phyloP scores from a whole-genome alignment of 176 grass and related monocot species.

The Olyra latifolia region DNA sequence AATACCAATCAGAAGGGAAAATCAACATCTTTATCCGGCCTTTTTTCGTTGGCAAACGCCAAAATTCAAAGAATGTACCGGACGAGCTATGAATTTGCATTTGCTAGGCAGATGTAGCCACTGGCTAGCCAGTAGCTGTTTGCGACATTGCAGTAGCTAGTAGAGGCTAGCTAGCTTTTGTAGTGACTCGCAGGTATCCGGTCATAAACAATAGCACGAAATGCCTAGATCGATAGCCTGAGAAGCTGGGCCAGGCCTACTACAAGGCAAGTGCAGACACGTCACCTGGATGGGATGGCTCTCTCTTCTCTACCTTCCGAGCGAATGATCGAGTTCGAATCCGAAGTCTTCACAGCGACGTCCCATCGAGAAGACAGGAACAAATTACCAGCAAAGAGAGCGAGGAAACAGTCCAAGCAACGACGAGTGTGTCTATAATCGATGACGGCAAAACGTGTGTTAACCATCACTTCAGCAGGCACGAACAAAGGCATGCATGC shows the following conservation, averaged over 20 bases:
- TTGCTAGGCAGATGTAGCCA: not conserved
- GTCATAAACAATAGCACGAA: slow-evolving; percentile 12
- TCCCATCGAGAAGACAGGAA: slow-evolving; percentile 19
- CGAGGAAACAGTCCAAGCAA: not conserved
- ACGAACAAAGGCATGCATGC: not conserved
- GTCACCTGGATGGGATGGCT: slow-evolving; percentile 56
- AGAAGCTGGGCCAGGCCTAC: not conserved
- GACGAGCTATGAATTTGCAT: not conserved
- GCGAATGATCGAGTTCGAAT: not conserved
- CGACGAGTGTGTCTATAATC: too few species aligned
- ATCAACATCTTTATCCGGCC: not conserved
- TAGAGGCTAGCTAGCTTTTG: not conserved
- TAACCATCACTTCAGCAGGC: not conserved
- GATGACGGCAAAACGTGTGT: not conserved
- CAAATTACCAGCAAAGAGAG: not conserved
- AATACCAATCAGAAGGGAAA: not conserved
- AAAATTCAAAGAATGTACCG: slow-evolving; percentile 12
- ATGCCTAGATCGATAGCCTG: not conserved
- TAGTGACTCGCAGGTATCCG: not conserved
- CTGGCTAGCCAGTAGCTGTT: not conserved
- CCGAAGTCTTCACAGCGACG: not conserved
- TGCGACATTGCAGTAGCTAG: not conserved
- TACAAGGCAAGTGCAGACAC: slow-evolving; percentile 11
- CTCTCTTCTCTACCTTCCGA: not conserved
- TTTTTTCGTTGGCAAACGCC: not conserved